Percentiles rank a stretch among this genome's conserved stretches.
These are phyloP conservation scores for Saturnispora sekii DNA, from an alignment of 805 yeast species.

Conservation along the genomic window DNA sequence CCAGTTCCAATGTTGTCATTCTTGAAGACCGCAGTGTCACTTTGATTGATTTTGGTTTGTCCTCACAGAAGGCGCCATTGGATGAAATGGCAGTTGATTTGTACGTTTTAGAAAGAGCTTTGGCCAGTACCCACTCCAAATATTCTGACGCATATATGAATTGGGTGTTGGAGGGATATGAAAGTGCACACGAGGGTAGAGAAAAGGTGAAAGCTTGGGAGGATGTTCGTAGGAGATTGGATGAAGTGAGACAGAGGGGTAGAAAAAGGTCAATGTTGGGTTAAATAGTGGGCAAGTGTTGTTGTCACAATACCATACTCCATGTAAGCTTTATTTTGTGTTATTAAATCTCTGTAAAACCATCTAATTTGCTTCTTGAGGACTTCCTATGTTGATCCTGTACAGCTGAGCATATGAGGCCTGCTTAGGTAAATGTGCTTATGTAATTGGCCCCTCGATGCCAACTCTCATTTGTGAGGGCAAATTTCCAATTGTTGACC, in stretches of 20 bases:
- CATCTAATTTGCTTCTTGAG: too few species aligned
- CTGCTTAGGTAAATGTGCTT: neutral
- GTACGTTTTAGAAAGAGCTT: constrained; percentile 88
- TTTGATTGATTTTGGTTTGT: constrained; percentile 86
- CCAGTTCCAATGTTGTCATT: constrained; percentile 77
- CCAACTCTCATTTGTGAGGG: too few species aligned
- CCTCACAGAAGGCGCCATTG: constrained; percentile 60
- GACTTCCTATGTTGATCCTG: too few species aligned
- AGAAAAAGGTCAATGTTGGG: constrained; percentile 95
- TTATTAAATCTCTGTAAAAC: too few species aligned
- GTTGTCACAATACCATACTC: neutral
- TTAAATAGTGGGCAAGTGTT: constrained; percentile 1
- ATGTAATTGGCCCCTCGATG: too few species aligned
- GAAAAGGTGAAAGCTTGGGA: constrained; percentile 32
- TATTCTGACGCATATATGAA: constrained; percentile 52
- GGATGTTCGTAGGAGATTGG: constrained; percentile 57
- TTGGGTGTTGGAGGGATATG: constrained; percentile 70
- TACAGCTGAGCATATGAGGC: neutral
- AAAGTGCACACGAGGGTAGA: constrained; percentile 22
- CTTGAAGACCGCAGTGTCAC: neutral
- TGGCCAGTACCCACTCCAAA: constrained; percentile 80
- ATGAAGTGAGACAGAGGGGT: constrained; percentile 84
- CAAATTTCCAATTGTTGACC: neutral
- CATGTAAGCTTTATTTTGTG: neutral
- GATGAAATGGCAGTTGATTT: constrained; percentile 98